Evolutionary conservation across 2,329 filamentous ascomycete genomes (phyloP).

Genomic region (Cladosporium austrohemisphaericum): DNA sequence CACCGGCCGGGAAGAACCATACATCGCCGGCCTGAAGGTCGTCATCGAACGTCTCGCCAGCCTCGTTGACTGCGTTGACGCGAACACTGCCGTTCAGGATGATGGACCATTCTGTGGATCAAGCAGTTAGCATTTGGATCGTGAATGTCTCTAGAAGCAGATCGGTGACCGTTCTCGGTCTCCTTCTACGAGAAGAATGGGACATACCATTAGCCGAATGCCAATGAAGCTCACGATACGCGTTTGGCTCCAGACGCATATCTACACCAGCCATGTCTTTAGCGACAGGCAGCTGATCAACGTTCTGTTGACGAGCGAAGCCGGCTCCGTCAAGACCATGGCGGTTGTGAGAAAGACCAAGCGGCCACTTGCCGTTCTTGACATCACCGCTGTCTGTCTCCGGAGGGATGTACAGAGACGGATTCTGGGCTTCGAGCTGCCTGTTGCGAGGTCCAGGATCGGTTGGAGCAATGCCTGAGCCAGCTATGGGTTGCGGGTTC

Average conservation of each 20-base stretch:
- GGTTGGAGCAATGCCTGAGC: conserved; percentile 35
- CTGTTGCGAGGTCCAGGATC: conserved; percentile 37
- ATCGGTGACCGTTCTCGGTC: too few species aligned
- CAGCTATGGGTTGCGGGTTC: conserved; percentile 41
- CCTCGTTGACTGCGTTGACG: conserved; percentile 30
- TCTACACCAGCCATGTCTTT: conserved; percentile 43
- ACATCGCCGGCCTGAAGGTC: conserved; percentile 29
- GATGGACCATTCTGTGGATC: conserved; percentile 33
- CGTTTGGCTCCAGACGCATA: conserved; percentile 36
- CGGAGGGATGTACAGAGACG: conserved; percentile 38
- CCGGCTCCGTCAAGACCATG: conserved; percentile 39
- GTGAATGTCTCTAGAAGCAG: too few species aligned
- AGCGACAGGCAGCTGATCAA: conserved; percentile 36
- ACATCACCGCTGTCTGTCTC: conserved; percentile 39
- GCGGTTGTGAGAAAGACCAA: conserved; percentile 40
- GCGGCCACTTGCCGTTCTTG: conserved; percentile 41
- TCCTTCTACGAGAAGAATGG: too few species aligned
- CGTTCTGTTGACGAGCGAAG: conserved; percentile 41
- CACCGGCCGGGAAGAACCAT: conserved; percentile 28
- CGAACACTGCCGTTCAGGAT: conserved; percentile 32
- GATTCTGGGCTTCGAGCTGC: conserved; percentile 38
- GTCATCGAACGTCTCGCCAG: conserved; percentile 31
- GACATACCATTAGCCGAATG: conserved; percentile 31
- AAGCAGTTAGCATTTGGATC: too few species aligned
- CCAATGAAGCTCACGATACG: conserved; percentile 36